Evolutionary conservation across 73 alveolate species (phyloP).

Genomic region (Symbiodinium pilosum): DNA sequence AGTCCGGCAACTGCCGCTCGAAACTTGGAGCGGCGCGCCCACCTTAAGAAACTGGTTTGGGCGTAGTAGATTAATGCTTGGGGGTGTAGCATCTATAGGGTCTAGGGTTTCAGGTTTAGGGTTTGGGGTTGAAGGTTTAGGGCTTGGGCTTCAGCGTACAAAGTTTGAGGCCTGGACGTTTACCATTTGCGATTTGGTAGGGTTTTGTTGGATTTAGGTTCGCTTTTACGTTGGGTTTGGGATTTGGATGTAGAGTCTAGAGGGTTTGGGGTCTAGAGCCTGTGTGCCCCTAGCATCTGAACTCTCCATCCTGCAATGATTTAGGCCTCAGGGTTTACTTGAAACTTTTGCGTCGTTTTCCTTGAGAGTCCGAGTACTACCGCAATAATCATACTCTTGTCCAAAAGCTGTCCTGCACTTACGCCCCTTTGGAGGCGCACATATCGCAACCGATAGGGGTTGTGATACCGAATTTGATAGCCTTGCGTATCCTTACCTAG

Average conservation of each 20-base stretch:
- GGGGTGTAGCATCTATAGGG: neutral
- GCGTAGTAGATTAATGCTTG: neutral
- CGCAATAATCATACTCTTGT: too few species aligned
- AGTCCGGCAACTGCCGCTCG: constrained; percentile 9
- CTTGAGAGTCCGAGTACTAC: too few species aligned
- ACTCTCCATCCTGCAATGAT: too few species aligned
- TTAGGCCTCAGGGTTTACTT: too few species aligned
- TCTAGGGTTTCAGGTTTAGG: neutral
- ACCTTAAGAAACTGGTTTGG: neutral
- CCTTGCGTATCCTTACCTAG: too few species aligned
- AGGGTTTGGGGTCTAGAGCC: neutral
- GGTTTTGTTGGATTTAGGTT: neutral
- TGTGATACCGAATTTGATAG: too few species aligned
- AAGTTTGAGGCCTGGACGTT: neutral
- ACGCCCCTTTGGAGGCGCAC: too few species aligned
- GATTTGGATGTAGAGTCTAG: neutral
- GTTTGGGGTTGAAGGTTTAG: neutral
- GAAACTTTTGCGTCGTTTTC: too few species aligned
- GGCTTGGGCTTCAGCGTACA: neutral
- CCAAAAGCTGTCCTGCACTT: too few species aligned
- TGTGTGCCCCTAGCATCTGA: too few species aligned
- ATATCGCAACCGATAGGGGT: too few species aligned
- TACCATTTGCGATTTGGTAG: neutral
- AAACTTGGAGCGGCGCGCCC: constrained; percentile 9
- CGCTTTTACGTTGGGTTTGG: neutral